These are phyloP conservation scores for Kazachstania kunashirensis DNA, from an alignment of 805 yeast genomes.

Conservation along the genomic window DNA sequence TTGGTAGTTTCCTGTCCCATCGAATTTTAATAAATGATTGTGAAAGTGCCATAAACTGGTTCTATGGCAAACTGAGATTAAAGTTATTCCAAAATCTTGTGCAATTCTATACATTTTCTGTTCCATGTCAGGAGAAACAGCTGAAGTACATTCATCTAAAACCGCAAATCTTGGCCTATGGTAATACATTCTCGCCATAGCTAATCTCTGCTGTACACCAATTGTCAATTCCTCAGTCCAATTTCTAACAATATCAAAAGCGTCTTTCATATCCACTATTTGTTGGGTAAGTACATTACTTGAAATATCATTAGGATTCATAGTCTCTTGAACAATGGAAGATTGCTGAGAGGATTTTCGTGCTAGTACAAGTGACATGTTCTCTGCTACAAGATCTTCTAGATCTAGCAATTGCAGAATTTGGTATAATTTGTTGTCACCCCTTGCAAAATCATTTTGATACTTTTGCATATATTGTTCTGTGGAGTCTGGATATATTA, in stretches of 20 bases:
- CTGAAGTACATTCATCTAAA: conserved; percentile 90
- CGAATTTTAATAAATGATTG: conserved; percentile 69
- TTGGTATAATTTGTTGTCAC: conserved; percentile 41
- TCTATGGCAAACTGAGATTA: conserved; percentile 85
- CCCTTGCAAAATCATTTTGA: conserved; percentile 19
- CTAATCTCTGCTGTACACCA: conserved; percentile 89
- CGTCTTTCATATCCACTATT: conserved; percentile 31
- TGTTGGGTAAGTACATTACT: background rate
- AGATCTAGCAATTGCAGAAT: conserved; percentile 50
- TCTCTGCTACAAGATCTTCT: conserved; percentile 45
- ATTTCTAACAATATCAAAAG: conserved; percentile 58
- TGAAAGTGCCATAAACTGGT: conserved; percentile 92
- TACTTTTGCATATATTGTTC: conserved; percentile 40
- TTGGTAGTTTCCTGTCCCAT: conserved; percentile 67
- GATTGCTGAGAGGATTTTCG: conserved; percentile 2
- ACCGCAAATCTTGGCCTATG: conserved; percentile 92
- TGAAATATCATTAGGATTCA: background rate
- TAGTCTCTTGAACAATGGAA: background rate
- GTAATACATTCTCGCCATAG: conserved; percentile 86
- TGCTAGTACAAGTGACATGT: conserved; percentile 31
- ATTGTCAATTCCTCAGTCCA: conserved; percentile 85
- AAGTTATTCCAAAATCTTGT: conserved; percentile 64
- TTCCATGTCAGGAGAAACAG: conserved; percentile 85
- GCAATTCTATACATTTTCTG: conserved; percentile 82
- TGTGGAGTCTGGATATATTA: conserved; percentile 74